These are phyloP conservation scores for Hemisphaericaspora subhashii DNA, from an alignment of 1,139 yeast species.

Conservation along the genomic window DNA sequence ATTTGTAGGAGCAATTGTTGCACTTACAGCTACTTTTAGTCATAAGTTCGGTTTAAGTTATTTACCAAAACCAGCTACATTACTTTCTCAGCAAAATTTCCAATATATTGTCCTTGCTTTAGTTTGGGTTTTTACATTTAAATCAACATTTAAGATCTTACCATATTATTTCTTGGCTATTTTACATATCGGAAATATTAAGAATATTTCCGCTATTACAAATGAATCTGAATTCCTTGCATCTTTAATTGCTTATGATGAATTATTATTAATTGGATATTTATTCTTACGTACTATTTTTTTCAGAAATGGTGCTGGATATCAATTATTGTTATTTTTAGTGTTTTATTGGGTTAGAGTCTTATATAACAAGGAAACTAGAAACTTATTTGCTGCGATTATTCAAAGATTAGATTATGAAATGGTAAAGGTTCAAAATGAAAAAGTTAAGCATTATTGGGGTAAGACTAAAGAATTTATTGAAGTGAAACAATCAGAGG, in stretches of 20 bases:
- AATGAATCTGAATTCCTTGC: constrained; percentile 42
- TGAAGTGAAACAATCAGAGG: constrained; percentile 27
- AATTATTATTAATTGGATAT: constrained; percentile 52
- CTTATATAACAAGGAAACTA: constrained; percentile 52
- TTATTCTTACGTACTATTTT: constrained; percentile 58
- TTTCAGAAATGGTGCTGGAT: constrained; percentile 68
- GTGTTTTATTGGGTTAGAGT: constrained; percentile 71
- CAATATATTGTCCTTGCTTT: constrained; percentile 56
- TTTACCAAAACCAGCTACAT: constrained; percentile 56
- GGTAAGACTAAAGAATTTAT: constrained; percentile 38
- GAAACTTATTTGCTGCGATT: constrained; percentile 41
- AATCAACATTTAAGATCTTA: constrained; percentile 61
- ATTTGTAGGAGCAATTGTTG: constrained; percentile 54
- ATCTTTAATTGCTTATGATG: constrained; percentile 59
- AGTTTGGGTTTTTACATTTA: constrained; percentile 64
- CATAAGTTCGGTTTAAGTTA: constrained; percentile 56
- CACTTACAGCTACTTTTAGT: constrained; percentile 54
- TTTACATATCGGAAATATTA: constrained; percentile 50
- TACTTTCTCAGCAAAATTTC: constrained; percentile 68
- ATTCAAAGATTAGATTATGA: constrained; percentile 45
- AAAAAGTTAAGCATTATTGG: constrained; percentile 49
- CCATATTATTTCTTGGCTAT: constrained; percentile 60
- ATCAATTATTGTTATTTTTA: constrained; percentile 55
- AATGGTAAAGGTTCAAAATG: constrained; percentile 42
- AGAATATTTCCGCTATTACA: constrained; percentile 42